Conservation (phyloP, 768 basidiomycete species). For the Russula lepida region DNA sequence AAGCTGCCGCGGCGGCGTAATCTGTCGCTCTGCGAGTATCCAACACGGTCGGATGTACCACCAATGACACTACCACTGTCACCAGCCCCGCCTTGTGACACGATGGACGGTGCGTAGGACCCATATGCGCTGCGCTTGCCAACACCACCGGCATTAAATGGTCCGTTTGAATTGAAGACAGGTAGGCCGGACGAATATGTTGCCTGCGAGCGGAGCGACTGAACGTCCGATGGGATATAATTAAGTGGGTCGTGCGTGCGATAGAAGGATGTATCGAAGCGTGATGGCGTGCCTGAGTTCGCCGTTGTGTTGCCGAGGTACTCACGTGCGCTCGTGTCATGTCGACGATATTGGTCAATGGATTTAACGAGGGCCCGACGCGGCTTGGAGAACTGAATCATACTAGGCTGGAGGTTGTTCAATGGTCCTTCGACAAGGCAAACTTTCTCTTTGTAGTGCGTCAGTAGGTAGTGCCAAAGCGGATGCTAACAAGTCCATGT, state of each 20-base stretch:
- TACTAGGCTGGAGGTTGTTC: slow-evolving; percentile 91
- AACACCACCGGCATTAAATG: slow-evolving; percentile 60
- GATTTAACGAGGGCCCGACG: slow-evolving; percentile 81
- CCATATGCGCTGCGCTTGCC: slow-evolving; percentile 64
- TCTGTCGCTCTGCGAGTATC: slow-evolving; percentile 88
- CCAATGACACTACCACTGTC: slow-evolving; percentile 43
- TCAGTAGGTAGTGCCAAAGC: slow-evolving; percentile 95
- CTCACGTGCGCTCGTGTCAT: slow-evolving; percentile 87
- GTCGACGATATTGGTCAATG: slow-evolving; percentile 88
- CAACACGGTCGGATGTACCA: slow-evolving; percentile 42
- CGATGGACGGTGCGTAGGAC: slow-evolving; percentile 83
- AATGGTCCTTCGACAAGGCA: slow-evolving; percentile 94
- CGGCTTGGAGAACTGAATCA: slow-evolving; percentile 99
- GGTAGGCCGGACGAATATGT: slow-evolving; percentile 91
- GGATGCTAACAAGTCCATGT: slow-evolving; percentile 61
- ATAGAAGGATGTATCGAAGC: slow-evolving; percentile 94
- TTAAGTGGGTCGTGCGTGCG: slow-evolving; percentile 89
- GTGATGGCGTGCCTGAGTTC: slow-evolving; percentile 80
- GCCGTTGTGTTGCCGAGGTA: slow-evolving; percentile 35
- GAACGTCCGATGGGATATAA: slow-evolving; percentile 92
- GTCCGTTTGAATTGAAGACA: slow-evolving; percentile 62
- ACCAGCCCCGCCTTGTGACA: slow-evolving; percentile 80
- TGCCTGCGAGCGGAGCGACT: slow-evolving; percentile 93
- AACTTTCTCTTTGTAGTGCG: slow-evolving; percentile 95
- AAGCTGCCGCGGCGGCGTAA: slow-evolving; percentile 71